Conservation (phyloP, 2,329 filamentous ascomycete species). For the Trichoderma atroviride region DNA sequence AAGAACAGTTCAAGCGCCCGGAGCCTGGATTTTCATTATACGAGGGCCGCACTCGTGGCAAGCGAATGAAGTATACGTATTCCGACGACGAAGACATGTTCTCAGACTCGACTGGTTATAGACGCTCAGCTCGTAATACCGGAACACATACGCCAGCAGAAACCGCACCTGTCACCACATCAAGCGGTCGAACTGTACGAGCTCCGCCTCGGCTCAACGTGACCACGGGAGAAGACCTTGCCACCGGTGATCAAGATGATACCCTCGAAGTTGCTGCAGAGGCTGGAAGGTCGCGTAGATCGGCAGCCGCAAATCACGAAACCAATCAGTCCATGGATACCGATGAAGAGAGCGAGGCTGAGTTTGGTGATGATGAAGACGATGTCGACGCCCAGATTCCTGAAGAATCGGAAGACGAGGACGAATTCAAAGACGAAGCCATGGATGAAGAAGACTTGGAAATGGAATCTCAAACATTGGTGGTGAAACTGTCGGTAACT, state of each 20-base stretch:
- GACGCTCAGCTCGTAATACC: conserved; percentile 76
- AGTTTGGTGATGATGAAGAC: conserved; percentile 75
- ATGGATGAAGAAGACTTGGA: conserved; percentile 58
- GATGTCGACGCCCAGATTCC: conserved; percentile 69
- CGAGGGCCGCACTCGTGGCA: conserved; percentile 92
- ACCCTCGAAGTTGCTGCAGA: conserved; percentile 46
- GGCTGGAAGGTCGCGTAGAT: conserved; percentile 53
- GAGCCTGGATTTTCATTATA: conserved; percentile 92
- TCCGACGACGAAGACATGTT: conserved; percentile 83
- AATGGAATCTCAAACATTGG: conserved; percentile 60
- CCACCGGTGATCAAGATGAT: conserved; percentile 52
- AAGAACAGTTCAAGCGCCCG: conserved; percentile 83
- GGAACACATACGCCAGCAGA: conserved; percentile 74
- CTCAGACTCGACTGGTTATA: conserved; percentile 60
- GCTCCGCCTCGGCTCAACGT: conserved; percentile 68
- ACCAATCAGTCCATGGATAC: conserved; percentile 57
- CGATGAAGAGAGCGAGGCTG: conserved; percentile 71
- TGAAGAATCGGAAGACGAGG: conserved; percentile 62
- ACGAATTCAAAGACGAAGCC: conserved; percentile 59
- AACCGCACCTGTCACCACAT: conserved; percentile 66
- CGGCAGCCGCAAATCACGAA: conserved; percentile 51
- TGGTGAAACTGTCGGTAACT: conserved; percentile 71
- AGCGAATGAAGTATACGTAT: conserved; percentile 95
- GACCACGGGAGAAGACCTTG: conserved; percentile 55
- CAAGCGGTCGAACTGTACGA: conserved; percentile 83